These are phyloP conservation scores for Chytriomyces hyalinus DNA, from an alignment of 192 early-diverging fungal genomes.

Conservation along the genomic window DNA sequence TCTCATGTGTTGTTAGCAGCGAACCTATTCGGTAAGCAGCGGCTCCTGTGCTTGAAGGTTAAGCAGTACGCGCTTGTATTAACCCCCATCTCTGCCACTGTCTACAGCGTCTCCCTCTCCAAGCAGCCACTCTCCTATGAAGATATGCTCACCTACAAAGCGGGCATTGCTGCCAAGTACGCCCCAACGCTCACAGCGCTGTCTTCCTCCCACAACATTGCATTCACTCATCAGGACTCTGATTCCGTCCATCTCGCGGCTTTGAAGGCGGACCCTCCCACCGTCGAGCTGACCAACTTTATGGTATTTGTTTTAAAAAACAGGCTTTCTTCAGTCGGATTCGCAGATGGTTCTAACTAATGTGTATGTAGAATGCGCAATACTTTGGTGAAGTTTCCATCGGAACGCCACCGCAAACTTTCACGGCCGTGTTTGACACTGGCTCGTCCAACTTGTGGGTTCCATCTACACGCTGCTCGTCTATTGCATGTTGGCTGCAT, in stretches of 20 bases:
- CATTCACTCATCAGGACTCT: neutral
- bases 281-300: conserved; percentile 30
- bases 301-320: neutral
- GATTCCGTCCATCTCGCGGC: neutral
- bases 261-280: conserved; percentile 14
- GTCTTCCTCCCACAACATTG: conserved; percentile 19
- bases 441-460: conserved; percentile 96
- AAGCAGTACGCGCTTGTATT: too few species aligned
- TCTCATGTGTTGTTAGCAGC: too few species aligned
- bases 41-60: too few species aligned
- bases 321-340: conserved; percentile 66
- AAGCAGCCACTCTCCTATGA: conserved; percentile 6
- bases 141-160: neutral
- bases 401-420: conserved; percentile 83
- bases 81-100: too few species aligned
- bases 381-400: conserved; percentile 87
- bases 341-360: conserved; percentile 57
- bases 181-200: conserved; percentile 6
- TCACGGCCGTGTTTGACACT: conserved; percentile 93
- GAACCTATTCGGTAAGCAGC: too few species aligned
- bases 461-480: conserved; percentile 88
- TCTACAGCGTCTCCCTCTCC: conserved; percentile 10
- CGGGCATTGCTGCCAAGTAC: conserved; percentile 22
- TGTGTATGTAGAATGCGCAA: conserved; percentile 80
- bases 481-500: conserved; percentile 97